Evolutionary conservation across 78 protist genomes (phyloP), one percentile per base, ranked within the genome.

Genomic region (Dictyostelium capitatum): DNA sequence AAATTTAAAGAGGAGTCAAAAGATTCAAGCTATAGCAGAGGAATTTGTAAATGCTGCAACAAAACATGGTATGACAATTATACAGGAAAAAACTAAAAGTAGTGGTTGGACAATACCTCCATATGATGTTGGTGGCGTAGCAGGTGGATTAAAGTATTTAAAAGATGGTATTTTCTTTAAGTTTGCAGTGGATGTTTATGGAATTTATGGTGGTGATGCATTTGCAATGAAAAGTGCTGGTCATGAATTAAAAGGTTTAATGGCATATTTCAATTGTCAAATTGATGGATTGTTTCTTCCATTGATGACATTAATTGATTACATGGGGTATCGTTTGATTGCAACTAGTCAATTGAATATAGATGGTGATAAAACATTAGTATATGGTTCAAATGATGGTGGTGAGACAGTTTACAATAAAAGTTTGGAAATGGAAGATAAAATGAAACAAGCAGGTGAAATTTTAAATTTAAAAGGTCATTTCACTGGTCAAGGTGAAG

Each of bases 111-210:
- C 77, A 11, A 85, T 85, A 30, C 92, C 92, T 17, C 75, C 83
- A 23, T 51, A 59, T 9, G 94, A 89, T 59, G 83, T 43, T 0
- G 94, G 95, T 17, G 97, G 97, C 0, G 79, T 82, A 19, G 97
- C 97, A 50, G 97, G 97, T 48, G 97, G 97, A 25, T 51, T 65
- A 64, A 95, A 95, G n/a, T 95, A 80, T 70, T 57, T 89, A 69
- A 83, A 83, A 41, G 95, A 82, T 65, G 94, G 90, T 30, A 95
- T 95, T 2, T 80, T 94, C 48, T 94, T 87, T 57, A 94, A 94
- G 25, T 94, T 94, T 79, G 96, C 94, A 28, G 56, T 81, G 0
- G 96, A 94, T 70, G 80, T 51, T 6, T 82, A 87, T 79, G 94
- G 96, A 41, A 81, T 94, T 19, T 94, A 94, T 79, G 96, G 96